A percentile compares a stretch with the other conserved stretches of the same genome.
phyloP scores from a whole-genome alignment of 257 asterid species.

The Solanum okadae region DNA sequence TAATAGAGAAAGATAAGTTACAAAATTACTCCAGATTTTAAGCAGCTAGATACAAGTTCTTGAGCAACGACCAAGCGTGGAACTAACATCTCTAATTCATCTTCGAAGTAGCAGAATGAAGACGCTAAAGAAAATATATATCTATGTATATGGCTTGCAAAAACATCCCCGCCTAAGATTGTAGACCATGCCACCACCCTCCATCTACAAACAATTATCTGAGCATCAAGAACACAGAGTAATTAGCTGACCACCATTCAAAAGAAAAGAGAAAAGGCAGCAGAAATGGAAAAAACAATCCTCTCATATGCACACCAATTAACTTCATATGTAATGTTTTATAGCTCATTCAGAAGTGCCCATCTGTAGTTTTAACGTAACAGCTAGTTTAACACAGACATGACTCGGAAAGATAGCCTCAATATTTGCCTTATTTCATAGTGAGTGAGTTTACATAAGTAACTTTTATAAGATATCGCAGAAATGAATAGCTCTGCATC shows the following conservation, averaged over 20 bases:
- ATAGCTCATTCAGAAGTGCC: neutral
- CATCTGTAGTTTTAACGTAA: neutral
- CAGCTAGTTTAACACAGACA: neutral
- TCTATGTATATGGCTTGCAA: neutral
- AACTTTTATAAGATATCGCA: neutral
- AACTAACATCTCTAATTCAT: neutral
- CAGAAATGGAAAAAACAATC: neutral
- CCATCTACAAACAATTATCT: conserved; percentile 28
- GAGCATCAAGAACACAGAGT: conserved; percentile 7
- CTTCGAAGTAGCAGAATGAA: neutral
- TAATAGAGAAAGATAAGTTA: neutral
- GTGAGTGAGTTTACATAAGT: neutral
- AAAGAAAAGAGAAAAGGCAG: neutral
- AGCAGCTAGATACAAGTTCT: neutral
- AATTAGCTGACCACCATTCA: neutral
- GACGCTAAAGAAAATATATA: neutral
- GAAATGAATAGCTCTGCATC: neutral
- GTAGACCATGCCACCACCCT: neutral
- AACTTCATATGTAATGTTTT: neutral
- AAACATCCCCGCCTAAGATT: neutral
- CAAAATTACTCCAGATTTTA: neutral
- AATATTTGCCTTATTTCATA: neutral
- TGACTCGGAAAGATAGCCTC: neutral
- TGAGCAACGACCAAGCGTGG: neutral
- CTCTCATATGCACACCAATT: neutral